Percentiles rank a stretch among this genome's conserved stretches.
Conservation (phyloP, 331 rosid genomes). For the Saraca asoca region DNA sequence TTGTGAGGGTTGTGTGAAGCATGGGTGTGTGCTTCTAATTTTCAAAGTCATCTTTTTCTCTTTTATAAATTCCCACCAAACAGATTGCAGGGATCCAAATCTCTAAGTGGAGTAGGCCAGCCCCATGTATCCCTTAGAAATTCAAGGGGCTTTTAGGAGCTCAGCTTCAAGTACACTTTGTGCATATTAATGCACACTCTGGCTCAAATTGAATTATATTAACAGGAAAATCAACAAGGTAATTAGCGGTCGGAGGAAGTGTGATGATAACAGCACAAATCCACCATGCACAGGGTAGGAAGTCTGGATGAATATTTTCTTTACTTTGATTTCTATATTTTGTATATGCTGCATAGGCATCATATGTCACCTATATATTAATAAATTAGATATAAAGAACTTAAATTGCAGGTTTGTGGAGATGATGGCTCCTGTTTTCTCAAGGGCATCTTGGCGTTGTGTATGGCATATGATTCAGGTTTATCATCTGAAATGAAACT, state of each 20-base stretch:
- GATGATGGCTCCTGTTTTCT: constrained; percentile 62
- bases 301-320: not conserved
- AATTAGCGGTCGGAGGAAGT: constrained; percentile 37
- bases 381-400: not conserved
- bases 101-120: not conserved
- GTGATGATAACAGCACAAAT: constrained; percentile 43
- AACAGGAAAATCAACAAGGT: constrained; percentile 41
- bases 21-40: too few species aligned
- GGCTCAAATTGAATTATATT: constrained; percentile 13
- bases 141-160: not conserved
- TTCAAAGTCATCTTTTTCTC: too few species aligned
- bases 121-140: not conserved
- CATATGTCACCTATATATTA: not conserved
- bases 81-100: too few species aligned
- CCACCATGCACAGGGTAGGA: constrained; percentile 55
- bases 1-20: too few species aligned
- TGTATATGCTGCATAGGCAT: not conserved
- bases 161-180: not conserved
- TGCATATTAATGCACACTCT: not conserved
- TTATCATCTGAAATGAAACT: not conserved
- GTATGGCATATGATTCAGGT: constrained; percentile 60
- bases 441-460: constrained; percentile 53
- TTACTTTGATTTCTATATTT: not conserved
- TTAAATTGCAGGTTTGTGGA: constrained; percentile 46
- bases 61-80: too few species aligned